Percentiles rank a stretch among this genome's conserved stretches.
These are phyloP conservation scores for Podospora appendiculata DNA, from an alignment of 495 filamentous ascomycete species.

Conservation along the genomic window DNA sequence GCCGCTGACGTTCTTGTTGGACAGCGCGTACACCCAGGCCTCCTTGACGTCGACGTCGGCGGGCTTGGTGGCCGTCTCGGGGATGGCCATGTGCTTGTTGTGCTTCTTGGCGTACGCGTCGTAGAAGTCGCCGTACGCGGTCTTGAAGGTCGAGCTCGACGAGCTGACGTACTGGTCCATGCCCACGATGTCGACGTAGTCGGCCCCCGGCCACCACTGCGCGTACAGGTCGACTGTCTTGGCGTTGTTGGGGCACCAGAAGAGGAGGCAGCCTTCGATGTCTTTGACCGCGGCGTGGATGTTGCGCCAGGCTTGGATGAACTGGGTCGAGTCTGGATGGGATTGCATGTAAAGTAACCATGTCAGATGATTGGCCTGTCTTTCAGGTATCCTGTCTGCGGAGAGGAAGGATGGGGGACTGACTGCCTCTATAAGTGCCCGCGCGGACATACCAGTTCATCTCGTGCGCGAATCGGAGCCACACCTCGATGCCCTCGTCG, in stretches of 20 bases:
- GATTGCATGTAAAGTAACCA: not conserved
- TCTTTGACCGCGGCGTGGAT: conserved; percentile 1
- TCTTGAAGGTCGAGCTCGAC: conserved; percentile 1
- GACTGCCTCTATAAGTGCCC: conserved; percentile 6
- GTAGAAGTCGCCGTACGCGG: conserved; percentile 3
- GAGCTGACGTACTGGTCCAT: conserved; percentile 5
- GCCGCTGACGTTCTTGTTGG: conserved; percentile 1
- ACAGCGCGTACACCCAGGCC: conserved; percentile 4
- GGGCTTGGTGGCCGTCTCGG: conserved; percentile 7
- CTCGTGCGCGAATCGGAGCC: conserved; percentile 11
- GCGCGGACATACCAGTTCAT: conserved; percentile 7
- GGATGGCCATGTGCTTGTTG: conserved; percentile 1
- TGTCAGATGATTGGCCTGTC: too few relatives aligned
- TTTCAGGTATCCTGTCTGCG: too few relatives aligned
- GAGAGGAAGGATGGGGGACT: not conserved
- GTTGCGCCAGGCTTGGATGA: conserved; percentile 5
- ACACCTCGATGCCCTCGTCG: conserved; percentile 7
- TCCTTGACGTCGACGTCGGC: not conserved
- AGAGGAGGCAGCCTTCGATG: conserved; percentile 2
- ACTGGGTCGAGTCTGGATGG: not conserved
- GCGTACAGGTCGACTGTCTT: not conserved
- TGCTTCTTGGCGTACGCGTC: conserved; percentile 4
- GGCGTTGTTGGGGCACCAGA: conserved; percentile 7
- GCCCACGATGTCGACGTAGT: conserved; percentile 10
- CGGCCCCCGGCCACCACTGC: conserved; percentile 4